Conservation (phyloP, 352 stramenopile genomes). For the Thraustochytrium striatum region DNA sequence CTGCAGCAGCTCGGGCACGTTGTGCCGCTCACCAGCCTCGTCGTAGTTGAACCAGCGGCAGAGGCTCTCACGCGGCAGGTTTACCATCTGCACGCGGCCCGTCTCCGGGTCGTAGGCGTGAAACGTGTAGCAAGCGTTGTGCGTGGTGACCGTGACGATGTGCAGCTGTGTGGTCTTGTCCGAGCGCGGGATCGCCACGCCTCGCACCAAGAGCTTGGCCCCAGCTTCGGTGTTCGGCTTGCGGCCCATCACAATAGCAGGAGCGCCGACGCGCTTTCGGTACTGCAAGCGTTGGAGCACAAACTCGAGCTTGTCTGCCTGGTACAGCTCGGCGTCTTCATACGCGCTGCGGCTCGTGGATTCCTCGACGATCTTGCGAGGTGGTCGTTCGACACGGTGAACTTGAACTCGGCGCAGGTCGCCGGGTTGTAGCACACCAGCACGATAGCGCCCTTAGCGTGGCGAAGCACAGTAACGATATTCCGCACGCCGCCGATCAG, state of each 20-base stretch:
- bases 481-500: slow-evolving; percentile 11
- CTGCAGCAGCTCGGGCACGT: slow-evolving; percentile 1
- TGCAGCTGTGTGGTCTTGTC: slow-evolving; percentile 2
- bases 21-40: neutral
- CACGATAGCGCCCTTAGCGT: slow-evolving; percentile 28
- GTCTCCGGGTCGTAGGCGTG: slow-evolving; percentile 23
- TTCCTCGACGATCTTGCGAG: slow-evolving; percentile 12
- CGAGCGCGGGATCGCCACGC: slow-evolving; percentile 4
- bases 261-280: neutral
- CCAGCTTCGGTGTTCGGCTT: slow-evolving; percentile 12
- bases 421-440: slow-evolving; percentile 12
- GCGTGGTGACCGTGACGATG: slow-evolving; percentile 24
- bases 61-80: slow-evolving; percentile 18
- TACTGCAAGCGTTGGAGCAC: slow-evolving; percentile 35
- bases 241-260: neutral
- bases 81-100: neutral
- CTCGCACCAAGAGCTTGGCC: slow-evolving; percentile 4
- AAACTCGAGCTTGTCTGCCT: neutral
- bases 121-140: neutral
- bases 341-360: slow-evolving; percentile 6
- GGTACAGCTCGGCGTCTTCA: slow-evolving; percentile 20
- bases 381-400: slow-evolving; percentile 23
- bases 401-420: slow-evolving; percentile 4
- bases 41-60: slow-evolving; percentile 35
- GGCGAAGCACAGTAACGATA: slow-evolving; percentile 9